Percentiles rank a stretch among this genome's conserved stretches.
phyloP scores from a whole-genome alignment of 352 stramenopile genomes.

The Globisporangium spiculum region DNA sequence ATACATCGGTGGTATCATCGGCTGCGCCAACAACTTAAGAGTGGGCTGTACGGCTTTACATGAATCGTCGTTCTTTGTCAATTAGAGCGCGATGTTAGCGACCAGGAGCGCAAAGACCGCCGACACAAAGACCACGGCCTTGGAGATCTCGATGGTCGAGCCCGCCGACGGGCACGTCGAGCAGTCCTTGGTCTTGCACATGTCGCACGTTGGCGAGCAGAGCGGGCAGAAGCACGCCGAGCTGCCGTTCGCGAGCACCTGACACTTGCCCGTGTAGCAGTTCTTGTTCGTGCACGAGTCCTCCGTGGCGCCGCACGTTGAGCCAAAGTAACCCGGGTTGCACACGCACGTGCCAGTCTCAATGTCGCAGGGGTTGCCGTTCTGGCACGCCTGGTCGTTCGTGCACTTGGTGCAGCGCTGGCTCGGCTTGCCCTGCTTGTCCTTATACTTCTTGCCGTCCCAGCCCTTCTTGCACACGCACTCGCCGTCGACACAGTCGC shows the following conservation, averaged over 20 bases:
- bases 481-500: slow-evolving; percentile 30
- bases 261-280: slow-evolving; percentile 20
- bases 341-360: slow-evolving; percentile 26
- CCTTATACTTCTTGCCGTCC: slow-evolving; percentile 29
- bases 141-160: slow-evolving; percentile 14
- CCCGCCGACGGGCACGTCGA: slow-evolving; percentile 19
- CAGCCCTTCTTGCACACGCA: slow-evolving; percentile 35
- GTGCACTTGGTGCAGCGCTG: slow-evolving; percentile 36
- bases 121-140: slow-evolving; percentile 17
- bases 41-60: background rate
- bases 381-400: slow-evolving; percentile 35
- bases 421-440: slow-evolving; percentile 26
- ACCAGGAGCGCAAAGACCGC: slow-evolving; percentile 14
- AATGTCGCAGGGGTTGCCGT: slow-evolving; percentile 27
- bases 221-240: slow-evolving; percentile 25
- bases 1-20: slow-evolving; percentile 9
- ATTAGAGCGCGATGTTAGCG: slow-evolving; percentile 17
- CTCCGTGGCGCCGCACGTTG: slow-evolving; percentile 27
- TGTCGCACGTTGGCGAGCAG: slow-evolving; percentile 17
- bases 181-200: slow-evolving; percentile 25
- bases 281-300: slow-evolving; percentile 28
- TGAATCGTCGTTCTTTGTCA: background rate
- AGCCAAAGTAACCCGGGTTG: slow-evolving; percentile 28
- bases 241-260: slow-evolving; percentile 19
- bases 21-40: slow-evolving; percentile 3